phyloP scores from a whole-genome alignment of 2,329 filamentous ascomycete species.

The Botrytis deweyae region DNA sequence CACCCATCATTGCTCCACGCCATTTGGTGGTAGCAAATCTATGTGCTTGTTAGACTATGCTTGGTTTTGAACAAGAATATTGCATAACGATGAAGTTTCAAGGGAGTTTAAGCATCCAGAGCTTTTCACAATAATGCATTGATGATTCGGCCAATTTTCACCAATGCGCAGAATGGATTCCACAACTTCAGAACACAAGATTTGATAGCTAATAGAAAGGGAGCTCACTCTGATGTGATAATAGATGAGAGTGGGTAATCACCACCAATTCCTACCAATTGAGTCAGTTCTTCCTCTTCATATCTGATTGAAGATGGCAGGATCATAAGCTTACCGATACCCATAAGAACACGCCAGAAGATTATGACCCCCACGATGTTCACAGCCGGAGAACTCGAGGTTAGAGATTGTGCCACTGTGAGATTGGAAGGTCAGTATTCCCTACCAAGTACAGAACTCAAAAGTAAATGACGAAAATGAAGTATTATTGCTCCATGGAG shows the following conservation, averaged over 20 bases:
- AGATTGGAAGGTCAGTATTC: background rate
- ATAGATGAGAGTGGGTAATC: constrained; percentile 82
- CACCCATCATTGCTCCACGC: constrained; percentile 83
- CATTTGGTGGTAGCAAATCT: constrained; percentile 79
- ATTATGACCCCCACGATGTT: constrained; percentile 65
- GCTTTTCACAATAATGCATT: background rate
- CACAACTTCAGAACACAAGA: background rate
- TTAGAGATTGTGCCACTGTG: constrained; percentile 62
- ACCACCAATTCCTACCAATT: constrained; percentile 65
- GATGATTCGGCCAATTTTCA: background rate
- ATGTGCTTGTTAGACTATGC: background rate
- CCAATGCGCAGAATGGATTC: background rate
- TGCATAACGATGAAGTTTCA: background rate
- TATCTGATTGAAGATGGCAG: background rate
- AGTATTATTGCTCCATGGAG: background rate
- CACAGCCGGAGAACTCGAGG: constrained; percentile 60
- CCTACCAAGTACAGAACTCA: background rate
- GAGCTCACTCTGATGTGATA: constrained; percentile 67
- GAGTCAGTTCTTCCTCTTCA: background rate
- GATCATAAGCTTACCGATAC: constrained; percentile 29
- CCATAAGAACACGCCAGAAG: constrained; percentile 81
- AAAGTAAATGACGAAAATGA: background rate
- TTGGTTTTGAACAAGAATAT: too few species aligned
- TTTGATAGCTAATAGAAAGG: background rate
- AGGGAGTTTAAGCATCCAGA: too few species aligned